Conservation (phyloP, 2,329 filamentous ascomycete species). For the Metarhizium humberi region DNA sequence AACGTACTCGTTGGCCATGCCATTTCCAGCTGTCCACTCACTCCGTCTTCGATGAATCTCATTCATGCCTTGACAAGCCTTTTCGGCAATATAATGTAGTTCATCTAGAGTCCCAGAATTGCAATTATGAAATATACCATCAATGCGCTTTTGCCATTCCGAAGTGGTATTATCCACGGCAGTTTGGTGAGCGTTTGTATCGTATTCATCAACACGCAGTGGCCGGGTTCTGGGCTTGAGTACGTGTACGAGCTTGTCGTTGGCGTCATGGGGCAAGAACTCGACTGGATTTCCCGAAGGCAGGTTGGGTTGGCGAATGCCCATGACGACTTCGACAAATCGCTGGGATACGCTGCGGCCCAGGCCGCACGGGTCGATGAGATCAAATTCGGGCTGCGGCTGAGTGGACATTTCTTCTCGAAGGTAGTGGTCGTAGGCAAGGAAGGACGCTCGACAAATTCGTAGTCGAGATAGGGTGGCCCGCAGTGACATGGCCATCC, state of each 20-base stretch:
- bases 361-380: conserved; percentile 31
- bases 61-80: conserved; percentile 32
- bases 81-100: conserved; percentile 34
- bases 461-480: conserved; percentile 24
- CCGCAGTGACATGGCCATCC: conserved; percentile 34
- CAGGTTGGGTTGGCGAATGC: conserved; percentile 27
- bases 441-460: conserved; percentile 32
- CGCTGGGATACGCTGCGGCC: conserved; percentile 32
- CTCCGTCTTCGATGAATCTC: conserved; percentile 28
- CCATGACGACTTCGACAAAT: conserved; percentile 35
- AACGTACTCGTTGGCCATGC: conserved; percentile 21
- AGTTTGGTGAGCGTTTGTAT: conserved; percentile 26
- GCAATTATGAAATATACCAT: conserved; percentile 34
- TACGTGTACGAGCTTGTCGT: conserved; percentile 16
- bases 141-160: conserved; percentile 32
- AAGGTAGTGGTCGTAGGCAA: conserved; percentile 33
- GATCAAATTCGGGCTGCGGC: conserved; percentile 24
- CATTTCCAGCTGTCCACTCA: conserved; percentile 19
- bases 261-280: conserved; percentile 21
- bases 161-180: conserved; percentile 31
- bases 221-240: conserved; percentile 17
- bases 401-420: conserved; percentile 18
- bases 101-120: conserved; percentile 34
- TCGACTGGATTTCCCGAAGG: conserved; percentile 22
- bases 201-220: conserved; percentile 22